Base-by-base conservation (phyloP, 805 yeast genomes). In the Saturnispora hagleri region DNA sequence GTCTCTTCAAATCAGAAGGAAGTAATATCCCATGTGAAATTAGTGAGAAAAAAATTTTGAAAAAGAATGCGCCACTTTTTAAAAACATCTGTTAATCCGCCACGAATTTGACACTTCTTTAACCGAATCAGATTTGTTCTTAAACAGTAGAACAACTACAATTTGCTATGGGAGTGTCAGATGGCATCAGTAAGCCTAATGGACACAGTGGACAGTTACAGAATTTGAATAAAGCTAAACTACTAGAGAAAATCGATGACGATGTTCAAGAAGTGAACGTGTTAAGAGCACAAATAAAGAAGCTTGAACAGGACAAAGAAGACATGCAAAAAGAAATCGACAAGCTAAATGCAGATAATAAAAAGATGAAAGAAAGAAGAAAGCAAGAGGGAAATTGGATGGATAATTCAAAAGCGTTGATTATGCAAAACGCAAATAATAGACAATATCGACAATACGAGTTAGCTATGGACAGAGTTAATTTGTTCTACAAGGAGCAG, bases 381-480 rank as follows among this genome's bases (percentile, higher is more conserved):
- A 33, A 45, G 22, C 9, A 42, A 6, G 50, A 50, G 12, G 47
- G 18, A 1, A 50, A 53, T 20, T 62, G 66, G 66, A 59, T 48
- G 47, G 62, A 63, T 43, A 60, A 58, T 28, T 31, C 58, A 5
- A 53, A 56, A 13, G 46, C 61, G 0, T 53, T 51, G 22, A 56
- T 69, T 5, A 46, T 62, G 50, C 56, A 58, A 22, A 53, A 57
- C 10, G 58, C 57, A 5, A 55, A 60, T 20, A 51, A 53, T 53
- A 48, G 76, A 63, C 65, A 69, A 33, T 83, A 79, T 58, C 66
- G 89, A 45, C 86, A 82, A 58, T 83, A 82, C 59, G 86, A 82
- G 57, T 68, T 81, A 42, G 88, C 88, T 0, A 78, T 82, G 60
- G 84, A 80, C 57, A 68, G 87, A 53, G 89, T 83, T 43, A 81